These are phyloP conservation scores for Xerocomus potaroensis DNA, from an alignment of 768 basidiomycete genomes.

Conservation along the genomic window DNA sequence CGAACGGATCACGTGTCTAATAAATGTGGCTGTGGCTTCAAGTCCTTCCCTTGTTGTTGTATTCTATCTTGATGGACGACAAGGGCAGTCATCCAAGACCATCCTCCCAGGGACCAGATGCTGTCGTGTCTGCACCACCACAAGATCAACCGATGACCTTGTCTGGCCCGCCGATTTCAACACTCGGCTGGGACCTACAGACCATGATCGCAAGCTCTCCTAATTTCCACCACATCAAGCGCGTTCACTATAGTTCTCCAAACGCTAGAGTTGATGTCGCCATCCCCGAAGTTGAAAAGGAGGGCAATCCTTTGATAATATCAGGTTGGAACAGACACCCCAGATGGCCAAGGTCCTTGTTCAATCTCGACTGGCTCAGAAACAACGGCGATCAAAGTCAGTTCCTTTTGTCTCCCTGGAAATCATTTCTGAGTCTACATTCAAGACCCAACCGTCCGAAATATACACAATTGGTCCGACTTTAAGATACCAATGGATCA, in stretches of 20 bases:
- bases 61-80: neutral
- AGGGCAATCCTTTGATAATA: constrained; percentile 62
- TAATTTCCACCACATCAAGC: constrained; percentile 42
- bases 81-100: neutral
- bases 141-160: neutral
- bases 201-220: constrained; percentile 33
- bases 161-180: constrained; percentile 29
- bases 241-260: constrained; percentile 30
- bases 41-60: neutral
- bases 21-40: neutral
- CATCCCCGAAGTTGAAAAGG: constrained; percentile 44
- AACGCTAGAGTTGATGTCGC: constrained; percentile 26
- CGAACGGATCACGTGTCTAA: constrained; percentile 16
- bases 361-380: constrained; percentile 53
- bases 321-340: constrained; percentile 52
- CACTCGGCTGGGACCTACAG: constrained; percentile 49
- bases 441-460: constrained; percentile 58
- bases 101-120: constrained; percentile 9
- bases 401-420: neutral
- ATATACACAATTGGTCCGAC: constrained; percentile 59
- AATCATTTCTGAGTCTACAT: constrained; percentile 6
- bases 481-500: constrained; percentile 44
- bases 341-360: constrained; percentile 52
- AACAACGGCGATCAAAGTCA: constrained; percentile 30
- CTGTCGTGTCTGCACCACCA: neutral